phyloP scores from a whole-genome alignment of 805 yeast genomes.

The Wickerhamiella kazuoi region DNA sequence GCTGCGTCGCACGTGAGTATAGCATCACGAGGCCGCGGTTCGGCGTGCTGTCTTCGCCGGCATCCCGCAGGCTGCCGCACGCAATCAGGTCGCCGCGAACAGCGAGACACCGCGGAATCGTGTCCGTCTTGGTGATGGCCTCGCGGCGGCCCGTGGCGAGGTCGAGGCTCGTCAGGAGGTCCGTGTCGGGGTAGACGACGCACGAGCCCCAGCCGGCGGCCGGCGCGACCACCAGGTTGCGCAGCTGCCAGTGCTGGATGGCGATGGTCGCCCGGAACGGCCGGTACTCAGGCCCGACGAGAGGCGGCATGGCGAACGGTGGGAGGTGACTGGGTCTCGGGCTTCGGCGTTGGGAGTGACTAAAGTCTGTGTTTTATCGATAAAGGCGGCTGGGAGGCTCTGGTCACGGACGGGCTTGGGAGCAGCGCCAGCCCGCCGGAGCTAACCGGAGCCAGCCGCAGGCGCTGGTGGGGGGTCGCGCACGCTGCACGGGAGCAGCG shows the following conservation, averaged over 20 bases:
- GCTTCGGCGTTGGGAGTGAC: too few species aligned
- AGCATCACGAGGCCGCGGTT: constrained; percentile 46
- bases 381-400: too few species aligned
- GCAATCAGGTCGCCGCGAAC: constrained; percentile 36
- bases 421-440: too few species aligned
- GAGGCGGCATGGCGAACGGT: background rate
- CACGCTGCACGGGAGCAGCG: too few species aligned
- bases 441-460: too few species aligned
- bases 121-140: constrained; percentile 34
- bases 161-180: constrained; percentile 31
- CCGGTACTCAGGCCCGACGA: background rate
- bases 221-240: constrained; percentile 45
- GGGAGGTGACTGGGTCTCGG: background rate
- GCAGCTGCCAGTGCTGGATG: constrained; percentile 56
- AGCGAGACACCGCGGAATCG: constrained; percentile 54
- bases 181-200: constrained; percentile 42
- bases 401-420: too few species aligned
- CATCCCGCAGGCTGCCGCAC: constrained; percentile 34
- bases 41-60: constrained; percentile 21
- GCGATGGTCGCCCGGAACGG: constrained; percentile 15
- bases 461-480: too few species aligned
- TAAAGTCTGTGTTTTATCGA: too few species aligned
- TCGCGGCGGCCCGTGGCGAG: constrained; percentile 23
- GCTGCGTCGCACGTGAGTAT: constrained; percentile 32
- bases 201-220: constrained; percentile 22